A percentile compares a stretch with the other conserved stretches of the same genome.
Conservation (phyloP, 2,329 filamentous ascomycete genomes). For the Penicillium sclerotigenum region DNA sequence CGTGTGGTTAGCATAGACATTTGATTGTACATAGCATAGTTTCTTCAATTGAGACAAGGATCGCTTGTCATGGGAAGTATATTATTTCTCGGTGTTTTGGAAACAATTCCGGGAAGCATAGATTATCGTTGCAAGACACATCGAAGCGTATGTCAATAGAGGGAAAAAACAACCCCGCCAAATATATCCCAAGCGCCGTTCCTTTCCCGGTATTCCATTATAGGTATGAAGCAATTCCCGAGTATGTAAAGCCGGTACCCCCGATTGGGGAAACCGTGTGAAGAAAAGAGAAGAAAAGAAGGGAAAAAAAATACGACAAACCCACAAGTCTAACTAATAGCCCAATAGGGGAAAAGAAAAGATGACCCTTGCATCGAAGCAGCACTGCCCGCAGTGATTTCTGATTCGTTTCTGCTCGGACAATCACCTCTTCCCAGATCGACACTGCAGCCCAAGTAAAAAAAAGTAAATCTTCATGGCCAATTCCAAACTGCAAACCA, state of each 20-base stretch:
- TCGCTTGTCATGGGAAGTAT: background rate
- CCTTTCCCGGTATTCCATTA: background rate
- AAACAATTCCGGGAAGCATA: background rate
- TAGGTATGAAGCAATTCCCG: background rate
- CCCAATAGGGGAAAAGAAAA: slow-evolving; percentile 6
- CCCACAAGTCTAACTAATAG: background rate
- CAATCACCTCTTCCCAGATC: background rate
- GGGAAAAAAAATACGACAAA: background rate
- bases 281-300: background rate
- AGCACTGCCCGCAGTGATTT: slow-evolving; percentile 14
- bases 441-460: background rate
- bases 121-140: background rate
- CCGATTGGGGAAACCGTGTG: background rate
- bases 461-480: background rate
- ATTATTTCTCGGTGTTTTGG: background rate
- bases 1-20: slow-evolving; percentile 7
- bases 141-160: background rate
- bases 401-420: background rate
- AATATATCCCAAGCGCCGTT: slow-evolving; percentile 1
- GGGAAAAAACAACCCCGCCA: background rate
- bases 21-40: background rate
- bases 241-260: background rate
- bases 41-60: slow-evolving; percentile 7
- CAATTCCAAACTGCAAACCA: background rate
- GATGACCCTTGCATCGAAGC: slow-evolving; percentile 2